These are phyloP conservation scores for Pogostemon cablin DNA, from an alignment of 257 asterid species.

Conservation along the genomic window DNA sequence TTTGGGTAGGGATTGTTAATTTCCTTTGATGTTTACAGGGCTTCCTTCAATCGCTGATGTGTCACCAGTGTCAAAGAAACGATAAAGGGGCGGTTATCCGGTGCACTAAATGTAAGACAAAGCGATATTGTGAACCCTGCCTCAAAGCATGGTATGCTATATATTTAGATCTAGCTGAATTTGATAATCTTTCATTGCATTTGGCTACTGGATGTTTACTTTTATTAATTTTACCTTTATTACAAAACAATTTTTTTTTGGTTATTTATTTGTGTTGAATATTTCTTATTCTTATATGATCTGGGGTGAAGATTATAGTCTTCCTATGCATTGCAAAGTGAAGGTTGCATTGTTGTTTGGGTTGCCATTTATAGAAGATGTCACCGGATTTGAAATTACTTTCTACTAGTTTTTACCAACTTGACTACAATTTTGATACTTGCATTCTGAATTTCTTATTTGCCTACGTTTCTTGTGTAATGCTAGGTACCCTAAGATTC, in stretches of 20 bases:
- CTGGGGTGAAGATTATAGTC: background rate
- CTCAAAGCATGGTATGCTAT: constrained; percentile 44
- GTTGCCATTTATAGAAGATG: background rate
- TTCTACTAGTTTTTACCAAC: background rate
- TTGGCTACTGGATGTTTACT: background rate
- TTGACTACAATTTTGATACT: background rate
- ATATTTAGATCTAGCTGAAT: constrained; percentile 1
- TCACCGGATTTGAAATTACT: background rate
- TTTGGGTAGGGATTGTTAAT: background rate
- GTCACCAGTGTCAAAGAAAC: constrained; percentile 56
- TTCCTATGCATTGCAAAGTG: background rate
- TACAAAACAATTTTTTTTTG: background rate
- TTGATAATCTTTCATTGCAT: background rate
- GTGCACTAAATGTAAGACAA: constrained; percentile 46
- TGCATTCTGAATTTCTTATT: constrained; percentile 10
- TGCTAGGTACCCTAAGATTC: constrained; percentile 65
- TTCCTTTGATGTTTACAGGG: constrained; percentile 29
- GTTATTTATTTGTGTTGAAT: background rate
- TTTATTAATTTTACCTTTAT: background rate
- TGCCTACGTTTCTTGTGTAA: constrained; percentile 14
- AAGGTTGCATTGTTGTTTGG: background rate
- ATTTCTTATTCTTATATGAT: background rate
- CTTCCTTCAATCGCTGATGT: constrained; percentile 42
- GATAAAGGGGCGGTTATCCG: constrained; percentile 55
- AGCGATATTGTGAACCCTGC: constrained; percentile 53